Conservation (phyloP, 306 rosid genomes). For the Trifolium subterraneum region DNA sequence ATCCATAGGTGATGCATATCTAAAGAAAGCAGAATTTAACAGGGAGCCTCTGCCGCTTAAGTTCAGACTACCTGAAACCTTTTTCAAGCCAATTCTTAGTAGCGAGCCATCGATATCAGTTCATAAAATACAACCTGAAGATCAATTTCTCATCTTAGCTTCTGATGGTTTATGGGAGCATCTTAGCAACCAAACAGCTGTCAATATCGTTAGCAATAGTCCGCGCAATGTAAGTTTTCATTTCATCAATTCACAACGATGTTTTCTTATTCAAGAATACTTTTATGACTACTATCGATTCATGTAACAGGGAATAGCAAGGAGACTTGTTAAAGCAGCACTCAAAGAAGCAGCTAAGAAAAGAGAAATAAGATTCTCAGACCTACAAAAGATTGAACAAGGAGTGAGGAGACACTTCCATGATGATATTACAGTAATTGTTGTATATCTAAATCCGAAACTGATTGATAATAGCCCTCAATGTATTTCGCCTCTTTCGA, state of each 20-base stretch:
- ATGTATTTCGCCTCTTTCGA: conserved; percentile 57
- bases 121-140: conserved; percentile 63
- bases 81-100: conserved; percentile 71
- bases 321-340: conserved; percentile 65
- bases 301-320: conserved; percentile 66
- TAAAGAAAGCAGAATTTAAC: conserved; percentile 77
- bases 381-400: conserved; percentile 67
- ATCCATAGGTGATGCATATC: conserved; percentile 87
- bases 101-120: conserved; percentile 66
- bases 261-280: neutral
- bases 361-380: conserved; percentile 77
- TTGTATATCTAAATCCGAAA: conserved; percentile 64
- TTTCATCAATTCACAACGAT: neutral
- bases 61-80: conserved; percentile 71
- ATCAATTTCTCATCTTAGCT: conserved; percentile 79
- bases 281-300: conserved; percentile 7
- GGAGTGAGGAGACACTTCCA: conserved; percentile 91
- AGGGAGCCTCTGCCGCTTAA: conserved; percentile 64
- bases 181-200: conserved; percentile 77
- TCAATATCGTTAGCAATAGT: conserved; percentile 65
- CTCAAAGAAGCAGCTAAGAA: conserved; percentile 83
- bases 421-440: conserved; percentile 77
- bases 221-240: conserved; percentile 61
- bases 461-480: conserved; percentile 48
- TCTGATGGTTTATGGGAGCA: conserved; percentile 96